Conservation (phyloP, 2,329 filamentous ascomycete species). For the Alternaria dauci region DNA sequence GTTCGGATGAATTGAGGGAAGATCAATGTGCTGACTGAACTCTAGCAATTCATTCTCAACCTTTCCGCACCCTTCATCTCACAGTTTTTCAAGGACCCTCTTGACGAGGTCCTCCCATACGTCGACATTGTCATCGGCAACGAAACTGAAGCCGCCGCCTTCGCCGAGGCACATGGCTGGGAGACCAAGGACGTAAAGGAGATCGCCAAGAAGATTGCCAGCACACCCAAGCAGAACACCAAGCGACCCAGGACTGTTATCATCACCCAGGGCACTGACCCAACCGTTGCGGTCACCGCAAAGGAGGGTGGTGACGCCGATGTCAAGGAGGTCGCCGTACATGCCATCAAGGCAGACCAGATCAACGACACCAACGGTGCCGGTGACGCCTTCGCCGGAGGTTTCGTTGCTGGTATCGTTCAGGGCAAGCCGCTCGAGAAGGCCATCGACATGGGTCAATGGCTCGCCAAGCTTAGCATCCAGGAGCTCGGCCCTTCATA, state of each 20-base stretch:
- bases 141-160: slow-evolving; percentile 91
- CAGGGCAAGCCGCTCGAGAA: slow-evolving; percentile 81
- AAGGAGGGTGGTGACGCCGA: slow-evolving; percentile 71
- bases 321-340: slow-evolving; percentile 81
- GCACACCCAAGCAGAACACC: slow-evolving; percentile 89
- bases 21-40: slow-evolving; percentile 7
- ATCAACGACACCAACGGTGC: slow-evolving; percentile 98
- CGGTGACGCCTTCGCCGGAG: slow-evolving; percentile 95
- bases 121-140: slow-evolving; percentile 97
- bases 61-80: slow-evolving; percentile 95
- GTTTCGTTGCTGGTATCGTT: slow-evolving; percentile 88
- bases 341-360: slow-evolving; percentile 75
- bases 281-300: slow-evolving; percentile 80
- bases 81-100: slow-evolving; percentile 96
- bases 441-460: slow-evolving; percentile 90
- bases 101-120: slow-evolving; percentile 86
- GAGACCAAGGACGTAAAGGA: slow-evolving; percentile 78
- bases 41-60: slow-evolving; percentile 79
- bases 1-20: slow-evolving; percentile 20
- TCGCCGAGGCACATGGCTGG: slow-evolving; percentile 81
- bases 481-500: slow-evolving; percentile 94
- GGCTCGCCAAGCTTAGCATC: slow-evolving; percentile 93
- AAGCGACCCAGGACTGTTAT: slow-evolving; percentile 86
- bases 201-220: slow-evolving; percentile 85
- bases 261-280: slow-evolving; percentile 92